Percentiles rank a stretch among this genome's conserved stretches.
Conservation (phyloP, 352 stramenopile genomes). For the Phytophthora crassamura region DNA sequence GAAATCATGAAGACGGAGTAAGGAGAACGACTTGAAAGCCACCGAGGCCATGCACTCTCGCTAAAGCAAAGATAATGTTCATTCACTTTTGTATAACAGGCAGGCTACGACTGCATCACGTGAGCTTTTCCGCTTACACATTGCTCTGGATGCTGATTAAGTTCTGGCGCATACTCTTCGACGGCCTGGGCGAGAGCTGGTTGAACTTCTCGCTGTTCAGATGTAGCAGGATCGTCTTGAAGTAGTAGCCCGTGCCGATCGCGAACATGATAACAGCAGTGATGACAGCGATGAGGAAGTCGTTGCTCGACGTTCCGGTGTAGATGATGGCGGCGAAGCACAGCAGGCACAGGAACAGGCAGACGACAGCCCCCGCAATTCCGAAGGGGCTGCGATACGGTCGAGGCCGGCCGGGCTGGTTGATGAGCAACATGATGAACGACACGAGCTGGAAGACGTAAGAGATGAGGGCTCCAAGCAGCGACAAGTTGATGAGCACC, state of each 20-base stretch:
- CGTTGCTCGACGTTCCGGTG: constrained; percentile 53
- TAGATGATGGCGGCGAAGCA: constrained; percentile 72
- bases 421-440: constrained; percentile 64
- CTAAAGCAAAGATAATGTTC: background rate
- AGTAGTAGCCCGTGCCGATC: constrained; percentile 54
- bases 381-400: constrained; percentile 70
- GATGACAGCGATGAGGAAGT: constrained; percentile 70
- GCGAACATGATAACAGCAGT: constrained; percentile 55
- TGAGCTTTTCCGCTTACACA: constrained; percentile 8
- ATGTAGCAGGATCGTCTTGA: constrained; percentile 34
- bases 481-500: constrained; percentile 73
- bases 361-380: constrained; percentile 54
- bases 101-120: too few species aligned
- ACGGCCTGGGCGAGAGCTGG: constrained; percentile 22
- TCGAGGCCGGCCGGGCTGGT: constrained; percentile 54
- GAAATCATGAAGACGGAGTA: background rate
- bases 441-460: constrained; percentile 71
- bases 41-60: too few species aligned
- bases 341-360: constrained; percentile 51
- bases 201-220: constrained; percentile 29
- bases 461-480: constrained; percentile 66
- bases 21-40: background rate
- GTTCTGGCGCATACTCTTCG: constrained; percentile 41
- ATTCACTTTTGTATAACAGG: too few species aligned
- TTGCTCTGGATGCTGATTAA: constrained; percentile 38